Conservation (phyloP, 2,329 filamentous ascomycete species). For the Talaromyces islandicus region DNA sequence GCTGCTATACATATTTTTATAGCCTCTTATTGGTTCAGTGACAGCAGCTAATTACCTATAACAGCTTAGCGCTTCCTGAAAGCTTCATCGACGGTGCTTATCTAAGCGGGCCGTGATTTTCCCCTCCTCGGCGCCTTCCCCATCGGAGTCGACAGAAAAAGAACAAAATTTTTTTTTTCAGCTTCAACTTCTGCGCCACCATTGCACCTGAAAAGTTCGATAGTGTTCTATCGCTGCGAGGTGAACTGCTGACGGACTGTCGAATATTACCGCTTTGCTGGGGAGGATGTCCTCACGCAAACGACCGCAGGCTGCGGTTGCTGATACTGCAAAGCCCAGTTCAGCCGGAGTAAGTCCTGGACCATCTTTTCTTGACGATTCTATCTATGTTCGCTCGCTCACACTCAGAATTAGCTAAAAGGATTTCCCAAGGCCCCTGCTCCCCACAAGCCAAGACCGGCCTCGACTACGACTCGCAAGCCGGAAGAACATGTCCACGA, state of each 20-base stretch:
- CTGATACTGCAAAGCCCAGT: conserved; percentile 15
- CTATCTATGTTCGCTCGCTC: conserved; percentile 3
- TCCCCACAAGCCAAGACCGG: conserved; percentile 20
- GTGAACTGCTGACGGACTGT: neutral
- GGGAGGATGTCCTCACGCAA: conserved; percentile 32
- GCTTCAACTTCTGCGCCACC: neutral
- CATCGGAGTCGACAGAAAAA: neutral
- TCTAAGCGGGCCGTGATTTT: conserved; percentile 10
- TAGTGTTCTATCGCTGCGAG: neutral
- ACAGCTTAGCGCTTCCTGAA: neutral
- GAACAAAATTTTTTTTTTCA: neutral
- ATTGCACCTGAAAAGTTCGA: neutral
- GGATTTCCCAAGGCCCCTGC: neutral
- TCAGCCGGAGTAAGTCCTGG: conserved; percentile 14
- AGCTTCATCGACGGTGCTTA: conserved; percentile 1
- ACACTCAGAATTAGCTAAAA: conserved; percentile 11
- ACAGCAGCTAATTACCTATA: neutral
- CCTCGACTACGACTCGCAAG: conserved; percentile 21
- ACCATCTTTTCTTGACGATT: neutral
- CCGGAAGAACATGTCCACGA: conserved; percentile 14
- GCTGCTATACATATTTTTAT: neutral
- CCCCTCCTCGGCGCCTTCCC: conserved; percentile 2
- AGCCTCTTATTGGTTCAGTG: neutral
- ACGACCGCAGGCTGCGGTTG: conserved; percentile 26
- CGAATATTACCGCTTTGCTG: neutral